Evolutionary conservation across 169 alveolate species (phyloP).

Genomic region (Plasmodium coatneyi): DNA sequence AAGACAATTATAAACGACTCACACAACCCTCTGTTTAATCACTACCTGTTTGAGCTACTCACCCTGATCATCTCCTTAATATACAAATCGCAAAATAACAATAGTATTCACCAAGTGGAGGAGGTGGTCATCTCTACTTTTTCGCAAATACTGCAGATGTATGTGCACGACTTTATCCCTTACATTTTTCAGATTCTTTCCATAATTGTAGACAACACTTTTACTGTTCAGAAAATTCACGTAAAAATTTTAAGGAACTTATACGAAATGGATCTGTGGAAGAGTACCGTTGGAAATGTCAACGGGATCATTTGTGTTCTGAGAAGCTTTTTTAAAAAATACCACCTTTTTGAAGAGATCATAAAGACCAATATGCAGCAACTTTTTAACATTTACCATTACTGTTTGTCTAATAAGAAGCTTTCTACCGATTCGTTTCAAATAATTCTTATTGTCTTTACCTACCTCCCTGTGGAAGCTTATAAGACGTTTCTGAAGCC

Average conservation of each 20-base stretch:
- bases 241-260: slow-evolving; percentile 78
- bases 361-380: slow-evolving; percentile 82
- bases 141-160: slow-evolving; percentile 83
- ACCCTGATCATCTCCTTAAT: slow-evolving; percentile 76
- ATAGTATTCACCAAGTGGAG: slow-evolving; percentile 75
- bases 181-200: slow-evolving; percentile 82
- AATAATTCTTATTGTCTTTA: slow-evolving; percentile 81
- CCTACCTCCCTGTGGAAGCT: slow-evolving; percentile 82
- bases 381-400: slow-evolving; percentile 85
- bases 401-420: slow-evolving; percentile 86
- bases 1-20: slow-evolving; percentile 86
- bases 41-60: slow-evolving; percentile 86
- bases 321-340: slow-evolving; percentile 83
- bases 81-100: slow-evolving; percentile 38
- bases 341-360: slow-evolving; percentile 80
- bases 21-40: slow-evolving; percentile 88
- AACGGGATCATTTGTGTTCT: slow-evolving; percentile 87
- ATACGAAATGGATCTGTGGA: slow-evolving; percentile 78
- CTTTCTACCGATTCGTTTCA: slow-evolving; percentile 85
- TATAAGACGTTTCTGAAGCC: slow-evolving; percentile 83
- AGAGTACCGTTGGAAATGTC: slow-evolving; percentile 80
- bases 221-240: slow-evolving; percentile 74
- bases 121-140: slow-evolving; percentile 78
- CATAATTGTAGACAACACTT: slow-evolving; percentile 59
- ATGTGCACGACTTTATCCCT: slow-evolving; percentile 86